These are phyloP conservation scores for Endoconidiophora polonica DNA, from an alignment of 2,329 filamentous ascomycete species.

Conservation along the genomic window DNA sequence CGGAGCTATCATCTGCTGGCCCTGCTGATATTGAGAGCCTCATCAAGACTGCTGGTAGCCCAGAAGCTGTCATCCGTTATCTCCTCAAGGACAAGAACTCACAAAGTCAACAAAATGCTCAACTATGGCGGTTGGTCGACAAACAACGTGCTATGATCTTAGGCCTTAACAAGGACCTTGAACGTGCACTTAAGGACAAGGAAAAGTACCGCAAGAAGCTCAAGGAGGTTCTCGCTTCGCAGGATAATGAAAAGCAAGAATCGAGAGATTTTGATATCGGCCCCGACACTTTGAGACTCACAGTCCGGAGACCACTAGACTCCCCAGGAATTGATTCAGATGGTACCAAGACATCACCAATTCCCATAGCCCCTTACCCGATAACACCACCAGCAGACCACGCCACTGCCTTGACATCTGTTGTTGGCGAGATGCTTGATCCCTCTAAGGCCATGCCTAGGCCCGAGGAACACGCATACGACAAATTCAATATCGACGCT, in stretches of 20 bases:
- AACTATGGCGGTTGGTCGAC: conserved; percentile 89
- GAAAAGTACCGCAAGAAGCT: conserved; percentile 83
- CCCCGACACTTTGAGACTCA: neutral
- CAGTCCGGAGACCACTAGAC: conserved; percentile 19
- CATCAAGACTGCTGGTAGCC: conserved; percentile 69
- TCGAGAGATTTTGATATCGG: conserved; percentile 5
- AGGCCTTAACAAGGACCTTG: conserved; percentile 85
- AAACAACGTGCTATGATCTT: conserved; percentile 91
- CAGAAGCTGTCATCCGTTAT: conserved; percentile 77
- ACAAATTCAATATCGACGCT: conserved; percentile 38
- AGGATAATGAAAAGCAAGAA: conserved; percentile 5
- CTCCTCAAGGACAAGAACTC: conserved; percentile 83
- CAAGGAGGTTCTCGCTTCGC: conserved; percentile 47
- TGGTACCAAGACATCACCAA: conserved; percentile 35
- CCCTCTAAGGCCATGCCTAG: conserved; percentile 43
- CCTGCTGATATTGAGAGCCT: conserved; percentile 62
- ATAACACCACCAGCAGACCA: conserved; percentile 46
- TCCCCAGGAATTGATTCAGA: conserved; percentile 36
- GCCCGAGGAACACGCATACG: conserved; percentile 40
- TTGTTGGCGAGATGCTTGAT: conserved; percentile 34
- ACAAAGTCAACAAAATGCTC: conserved; percentile 73
- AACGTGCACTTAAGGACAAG: conserved; percentile 81
- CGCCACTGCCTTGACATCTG: conserved; percentile 24
- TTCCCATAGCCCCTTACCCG: conserved; percentile 44
- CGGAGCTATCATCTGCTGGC: conserved; percentile 38